A percentile compares a stretch with the other conserved stretches of the same genome.
These are phyloP conservation scores for Pichia rugopelliculosa DNA, from an alignment of 805 yeast species.

Conservation along the genomic window DNA sequence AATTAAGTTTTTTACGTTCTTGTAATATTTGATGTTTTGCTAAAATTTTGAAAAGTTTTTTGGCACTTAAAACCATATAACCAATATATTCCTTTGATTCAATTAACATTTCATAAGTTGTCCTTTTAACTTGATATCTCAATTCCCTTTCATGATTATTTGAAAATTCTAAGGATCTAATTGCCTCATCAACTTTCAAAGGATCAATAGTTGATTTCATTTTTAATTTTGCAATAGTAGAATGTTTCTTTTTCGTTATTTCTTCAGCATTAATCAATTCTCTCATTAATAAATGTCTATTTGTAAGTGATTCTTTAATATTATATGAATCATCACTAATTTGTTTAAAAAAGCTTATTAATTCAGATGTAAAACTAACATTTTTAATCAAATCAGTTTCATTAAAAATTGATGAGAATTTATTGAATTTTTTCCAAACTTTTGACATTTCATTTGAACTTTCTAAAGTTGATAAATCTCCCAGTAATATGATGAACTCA, in stretches of 20 bases:
- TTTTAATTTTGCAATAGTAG: conserved; percentile 63
- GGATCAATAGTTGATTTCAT: conserved; percentile 74
- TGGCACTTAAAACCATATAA: conserved; percentile 46
- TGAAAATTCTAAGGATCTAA: conserved; percentile 70
- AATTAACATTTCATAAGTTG: conserved; percentile 76
- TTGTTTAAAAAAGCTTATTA: conserved; percentile 67
- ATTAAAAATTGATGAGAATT: conserved; percentile 59
- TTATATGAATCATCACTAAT: conserved; percentile 71
- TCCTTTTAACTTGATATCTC: conserved; percentile 69
- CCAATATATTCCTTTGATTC: conserved; percentile 58
- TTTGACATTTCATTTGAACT: conserved; percentile 60
- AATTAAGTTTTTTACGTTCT: conserved; percentile 71
- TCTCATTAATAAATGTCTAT: conserved; percentile 87
- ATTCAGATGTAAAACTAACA: conserved; percentile 60
- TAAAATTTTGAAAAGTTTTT: conserved; percentile 46
- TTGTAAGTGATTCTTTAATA: conserved; percentile 87
- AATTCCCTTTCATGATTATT: conserved; percentile 68
- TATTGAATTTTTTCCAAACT: conserved; percentile 74
- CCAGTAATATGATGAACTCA: conserved; percentile 41
- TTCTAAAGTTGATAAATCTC: conserved; percentile 36
- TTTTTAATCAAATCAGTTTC: conserved; percentile 71
- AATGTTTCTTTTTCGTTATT: conserved; percentile 60
- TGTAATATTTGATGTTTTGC: conserved; percentile 72
- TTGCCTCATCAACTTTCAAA: conserved; percentile 82
- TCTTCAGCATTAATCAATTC: conserved; percentile 77